phyloP scores from a whole-genome alignment of 192 early-diverging fungal genomes.

The Haplosporangium gracile region DNA sequence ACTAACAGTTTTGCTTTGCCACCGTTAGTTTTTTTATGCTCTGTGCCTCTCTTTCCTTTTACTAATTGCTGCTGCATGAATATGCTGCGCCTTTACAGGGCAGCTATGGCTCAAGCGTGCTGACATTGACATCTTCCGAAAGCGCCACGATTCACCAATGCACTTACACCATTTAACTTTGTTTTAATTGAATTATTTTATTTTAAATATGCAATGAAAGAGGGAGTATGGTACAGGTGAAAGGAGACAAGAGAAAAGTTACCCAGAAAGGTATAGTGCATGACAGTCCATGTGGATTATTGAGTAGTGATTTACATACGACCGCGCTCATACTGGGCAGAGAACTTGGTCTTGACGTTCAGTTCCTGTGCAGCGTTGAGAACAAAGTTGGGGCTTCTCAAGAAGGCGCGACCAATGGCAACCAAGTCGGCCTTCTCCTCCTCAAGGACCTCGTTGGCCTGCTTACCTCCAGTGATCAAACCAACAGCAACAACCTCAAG shows the following conservation, averaged over 20 bases:
- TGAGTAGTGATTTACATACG: not conserved
- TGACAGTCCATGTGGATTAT: not conserved
- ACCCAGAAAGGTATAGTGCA: not conserved
- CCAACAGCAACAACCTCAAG: constrained; percentile 75
- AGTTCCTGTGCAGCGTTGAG: constrained; percentile 74
- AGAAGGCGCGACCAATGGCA: constrained; percentile 76
- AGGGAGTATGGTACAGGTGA: not conserved
- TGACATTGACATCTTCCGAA: not conserved
- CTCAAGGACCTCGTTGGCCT: constrained; percentile 80
- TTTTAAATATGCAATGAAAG: not conserved
- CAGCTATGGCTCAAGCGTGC: not conserved
- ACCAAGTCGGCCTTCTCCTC: constrained; percentile 78
- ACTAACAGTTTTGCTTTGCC: not conserved
- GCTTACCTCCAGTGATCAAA: constrained; percentile 71
- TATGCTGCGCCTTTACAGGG: not conserved
- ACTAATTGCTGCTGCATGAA: not conserved
- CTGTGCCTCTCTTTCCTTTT: not conserved
- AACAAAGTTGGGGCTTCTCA: constrained; percentile 77
- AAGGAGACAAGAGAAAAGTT: not conserved
- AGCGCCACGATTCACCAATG: not conserved
- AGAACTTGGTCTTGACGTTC: constrained; percentile 69
- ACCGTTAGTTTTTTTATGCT: not conserved
- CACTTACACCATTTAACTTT: not conserved
- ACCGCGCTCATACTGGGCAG: constrained; percentile 68
- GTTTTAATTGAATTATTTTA: not conserved